Base-by-base conservation (phyloP, 352 stramenopile species). In the Phytophthora multivora region DNA sequence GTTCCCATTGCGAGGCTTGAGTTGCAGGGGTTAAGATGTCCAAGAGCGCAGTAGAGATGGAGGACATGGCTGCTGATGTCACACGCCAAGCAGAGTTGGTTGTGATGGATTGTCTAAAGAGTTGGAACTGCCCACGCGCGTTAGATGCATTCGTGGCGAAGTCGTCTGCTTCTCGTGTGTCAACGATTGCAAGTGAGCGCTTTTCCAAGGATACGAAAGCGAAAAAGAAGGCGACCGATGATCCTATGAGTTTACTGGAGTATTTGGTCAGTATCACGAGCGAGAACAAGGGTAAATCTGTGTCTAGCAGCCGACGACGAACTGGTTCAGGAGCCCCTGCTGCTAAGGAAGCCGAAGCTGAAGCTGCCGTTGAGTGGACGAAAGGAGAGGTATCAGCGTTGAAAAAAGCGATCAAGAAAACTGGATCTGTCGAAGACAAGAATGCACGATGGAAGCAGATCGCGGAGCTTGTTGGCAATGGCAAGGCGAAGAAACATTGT, bases 331-430 rank as follows among this genome's bases (percentile, higher is more conserved):
- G 15, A 51, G 48, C 30, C 23, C 25, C 15, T 33, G 57, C 30
- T 15, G 40, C n/a, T 51, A 65, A 58, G 43, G 64, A 55, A 28
- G 48, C 59, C 6, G 68, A 80, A 16, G 59, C 41, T 19, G 66
- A 78, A 15, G 38, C 28, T 30, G 31, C 15, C 15, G 42, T 61
- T 3, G 61, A 71, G 11, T 91, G 85, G 82, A 80, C 61, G 0
- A 86, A 85, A 52, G 77, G 83, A 12, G 85, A 91, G 19, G 46
- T 88, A 3, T 70, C 52, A 36, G 45, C 66, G 0, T 68, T 94
- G 23, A 89, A 86, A 56, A 90, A 83, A 15, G 81, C 82, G 15
- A 91, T 90, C 58, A 92, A 92, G 55, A 79, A 85, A 47, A 91
- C 83, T 0, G 80, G 51, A 9, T 35, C 53, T 5, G 40, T 90